These are phyloP conservation scores for Pisolithus orientalis DNA, from an alignment of 768 basidiomycete species.

Conservation along the genomic window DNA sequence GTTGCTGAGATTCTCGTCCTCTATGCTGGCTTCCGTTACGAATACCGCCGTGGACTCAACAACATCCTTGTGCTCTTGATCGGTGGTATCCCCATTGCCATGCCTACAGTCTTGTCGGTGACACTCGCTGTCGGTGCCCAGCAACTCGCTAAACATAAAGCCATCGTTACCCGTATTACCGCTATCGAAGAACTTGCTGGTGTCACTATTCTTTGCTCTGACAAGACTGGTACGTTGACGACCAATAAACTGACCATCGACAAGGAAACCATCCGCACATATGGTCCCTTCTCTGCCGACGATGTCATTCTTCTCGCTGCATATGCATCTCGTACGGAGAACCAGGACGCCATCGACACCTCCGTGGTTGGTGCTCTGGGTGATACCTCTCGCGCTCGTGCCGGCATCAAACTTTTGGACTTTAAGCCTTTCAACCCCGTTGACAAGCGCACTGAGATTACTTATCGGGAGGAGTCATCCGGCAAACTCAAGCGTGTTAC, in stretches of 20 bases:
- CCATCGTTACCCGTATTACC: conserved; percentile 98
- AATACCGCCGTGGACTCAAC: conserved; percentile 91
- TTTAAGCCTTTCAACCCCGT: conserved; percentile 99
- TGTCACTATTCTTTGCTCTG: conserved; percentile 97
- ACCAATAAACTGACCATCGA: conserved; percentile 99
- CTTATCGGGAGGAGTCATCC: conserved; percentile 89
- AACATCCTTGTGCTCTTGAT: conserved; percentile 98
- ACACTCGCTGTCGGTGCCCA: conserved; percentile 98
- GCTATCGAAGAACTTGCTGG: conserved; percentile 98
- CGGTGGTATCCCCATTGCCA: conserved; percentile 99
- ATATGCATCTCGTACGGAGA: conserved; percentile 96
- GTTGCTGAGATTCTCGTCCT: conserved; percentile 90
- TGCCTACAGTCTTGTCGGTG: conserved; percentile 98
- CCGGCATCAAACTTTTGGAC: conserved; percentile 92
- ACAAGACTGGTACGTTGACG: conserved; percentile 97
- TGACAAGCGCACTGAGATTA: conserved; percentile 98
- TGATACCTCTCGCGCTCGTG: conserved; percentile 68
- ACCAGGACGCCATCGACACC: conserved; percentile 94
- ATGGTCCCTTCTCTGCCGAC: conserved; percentile 81
- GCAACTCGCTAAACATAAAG: conserved; percentile 98
- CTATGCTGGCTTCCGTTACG: conserved; percentile 87
- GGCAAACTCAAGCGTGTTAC: conserved; percentile 98
- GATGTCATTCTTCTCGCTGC: conserved; percentile 92
- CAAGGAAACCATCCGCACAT: conserved; percentile 83
- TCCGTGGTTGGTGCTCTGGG: conserved; percentile 80